Base-by-base conservation (phyloP, 2,329 filamentous ascomycete species). In the Aspergillus terreus region DNA sequence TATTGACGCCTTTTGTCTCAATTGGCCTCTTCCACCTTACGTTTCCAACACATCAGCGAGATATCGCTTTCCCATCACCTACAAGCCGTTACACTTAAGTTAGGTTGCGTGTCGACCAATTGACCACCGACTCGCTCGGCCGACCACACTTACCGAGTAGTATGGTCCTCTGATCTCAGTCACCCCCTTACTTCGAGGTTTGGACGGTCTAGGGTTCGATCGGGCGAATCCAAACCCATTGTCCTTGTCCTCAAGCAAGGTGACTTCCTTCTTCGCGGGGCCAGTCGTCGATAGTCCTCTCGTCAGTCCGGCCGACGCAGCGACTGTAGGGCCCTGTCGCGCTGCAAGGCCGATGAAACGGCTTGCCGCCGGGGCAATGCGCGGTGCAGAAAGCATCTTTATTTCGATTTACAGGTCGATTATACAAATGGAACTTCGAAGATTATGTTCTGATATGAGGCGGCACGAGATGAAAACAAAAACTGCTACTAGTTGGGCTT, bases 151-250 rank as follows among this genome's bases (percentile, higher is more conserved):
- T 66, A 70, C 77, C 0, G 77, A 76, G 61, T 82, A 82, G 60
- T 81, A 82, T 6, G 78, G 79, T 0, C 79, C 79, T 30, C 78
- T 70, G 50, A 82, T 82, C 62, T 82, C 79, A 1, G 79, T 82
- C 5, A 81, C 78, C 4, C 75, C 77, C 35, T 68, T 73, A 4
- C 61, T 71, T 25, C 79, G 69, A 3, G 78, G 79, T 61, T 82
- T 82, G 4, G 68, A 63, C 0, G 76, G 73, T 12, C 72, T 63
- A 0, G 70, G 70, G 48, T 81, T 82, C 25, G 78, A 78, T 3
- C 76, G 71, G 30, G 73, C 71, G 58, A 81, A 81, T 1, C 76
- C 77, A 58, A 79, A 78, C 4, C 75, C 78, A 58, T 76, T 68
- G 7, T 75, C 62, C 54, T 73, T 72, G 53, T 81, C 77, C 57